These are phyloP conservation scores for Curvularia eragrostidis DNA, from an alignment of 2,329 filamentous ascomycete species.

Conservation along the genomic window DNA sequence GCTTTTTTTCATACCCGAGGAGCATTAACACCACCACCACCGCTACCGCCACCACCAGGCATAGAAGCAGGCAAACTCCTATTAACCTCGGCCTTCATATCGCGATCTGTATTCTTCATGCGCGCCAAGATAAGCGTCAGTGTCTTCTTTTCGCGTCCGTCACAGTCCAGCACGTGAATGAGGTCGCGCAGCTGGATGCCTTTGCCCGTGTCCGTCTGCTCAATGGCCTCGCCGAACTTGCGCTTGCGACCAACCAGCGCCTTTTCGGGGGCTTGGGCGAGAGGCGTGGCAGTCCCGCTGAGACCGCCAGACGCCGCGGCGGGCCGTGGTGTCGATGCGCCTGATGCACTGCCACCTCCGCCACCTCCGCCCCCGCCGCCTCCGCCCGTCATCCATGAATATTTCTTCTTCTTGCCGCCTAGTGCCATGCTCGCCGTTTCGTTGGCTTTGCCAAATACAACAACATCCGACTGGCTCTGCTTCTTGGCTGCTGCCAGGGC, in stretches of 20 bases:
- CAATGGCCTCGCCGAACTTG: slow-evolving; percentile 75
- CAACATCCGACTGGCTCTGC: slow-evolving; percentile 75
- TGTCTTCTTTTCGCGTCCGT: slow-evolving; percentile 71
- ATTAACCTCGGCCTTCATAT: slow-evolving; percentile 26
- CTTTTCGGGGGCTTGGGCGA: slow-evolving; percentile 31
- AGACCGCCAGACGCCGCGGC: slow-evolving; percentile 27
- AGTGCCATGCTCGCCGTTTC: slow-evolving; percentile 82
- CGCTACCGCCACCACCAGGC: too few species aligned
- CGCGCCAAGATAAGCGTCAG: slow-evolving; percentile 40
- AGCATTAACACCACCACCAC: too few species aligned
- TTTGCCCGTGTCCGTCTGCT: slow-evolving; percentile 76
- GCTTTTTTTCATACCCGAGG: too few species aligned
- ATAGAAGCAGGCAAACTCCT: slow-evolving; percentile 14
- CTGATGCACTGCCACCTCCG: slow-evolving; percentile 40
- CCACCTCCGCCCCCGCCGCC: slow-evolving; percentile 49
- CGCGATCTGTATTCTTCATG: slow-evolving; percentile 41
- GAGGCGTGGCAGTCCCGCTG: slow-evolving; percentile 38
- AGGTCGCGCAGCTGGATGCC: slow-evolving; percentile 87
- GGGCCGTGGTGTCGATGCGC: slow-evolving; percentile 44
- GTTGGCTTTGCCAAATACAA: slow-evolving; percentile 82
- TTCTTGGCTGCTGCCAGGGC: slow-evolving; percentile 80
- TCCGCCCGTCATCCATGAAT: slow-evolving; percentile 72
- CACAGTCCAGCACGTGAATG: slow-evolving; percentile 77
- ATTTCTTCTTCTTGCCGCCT: slow-evolving; percentile 72
- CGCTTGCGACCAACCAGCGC: slow-evolving; percentile 64